These are phyloP conservation scores for Smallanthus sonchifolius DNA, from an alignment of 129 eudicot species.

Conservation along the genomic window DNA sequence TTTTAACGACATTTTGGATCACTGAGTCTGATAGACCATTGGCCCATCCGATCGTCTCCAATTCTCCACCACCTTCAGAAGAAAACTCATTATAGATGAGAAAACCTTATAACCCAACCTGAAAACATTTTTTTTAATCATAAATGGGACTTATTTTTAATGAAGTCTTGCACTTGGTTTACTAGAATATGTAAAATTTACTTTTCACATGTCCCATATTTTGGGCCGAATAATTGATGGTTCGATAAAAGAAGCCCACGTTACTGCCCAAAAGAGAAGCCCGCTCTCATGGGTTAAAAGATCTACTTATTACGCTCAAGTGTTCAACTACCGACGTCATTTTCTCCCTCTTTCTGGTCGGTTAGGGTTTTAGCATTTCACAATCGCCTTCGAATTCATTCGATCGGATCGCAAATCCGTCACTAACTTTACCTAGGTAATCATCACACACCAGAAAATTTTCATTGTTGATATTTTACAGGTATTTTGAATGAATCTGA, in stretches of 20 bases:
- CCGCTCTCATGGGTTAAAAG: background rate
- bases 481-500: background rate
- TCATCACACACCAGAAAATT: background rate
- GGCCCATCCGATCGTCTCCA: too few species aligned
- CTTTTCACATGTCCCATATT: background rate
- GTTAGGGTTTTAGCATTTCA: conserved; percentile 7
- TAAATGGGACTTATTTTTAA: too few species aligned
- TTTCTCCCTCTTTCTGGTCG: background rate
- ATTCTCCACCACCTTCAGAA: too few species aligned
- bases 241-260: background rate
- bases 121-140: too few species aligned
- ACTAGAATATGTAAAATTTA: too few species aligned
- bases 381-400: conserved; percentile 7
- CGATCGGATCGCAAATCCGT: conserved; percentile 1
- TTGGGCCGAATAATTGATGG: background rate
- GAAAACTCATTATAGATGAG: too few species aligned
- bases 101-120: too few species aligned
- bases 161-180: too few species aligned
- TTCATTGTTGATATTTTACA: background rate
- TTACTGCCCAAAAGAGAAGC: background rate
- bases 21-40: too few species aligned
- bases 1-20: too few species aligned
- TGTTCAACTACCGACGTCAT: background rate
- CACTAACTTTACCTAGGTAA: conserved; percentile 9
- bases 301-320: background rate